phyloP scores from a whole-genome alignment of 2,329 filamentous ascomycete species.

The Hypoxylon sp. region DNA sequence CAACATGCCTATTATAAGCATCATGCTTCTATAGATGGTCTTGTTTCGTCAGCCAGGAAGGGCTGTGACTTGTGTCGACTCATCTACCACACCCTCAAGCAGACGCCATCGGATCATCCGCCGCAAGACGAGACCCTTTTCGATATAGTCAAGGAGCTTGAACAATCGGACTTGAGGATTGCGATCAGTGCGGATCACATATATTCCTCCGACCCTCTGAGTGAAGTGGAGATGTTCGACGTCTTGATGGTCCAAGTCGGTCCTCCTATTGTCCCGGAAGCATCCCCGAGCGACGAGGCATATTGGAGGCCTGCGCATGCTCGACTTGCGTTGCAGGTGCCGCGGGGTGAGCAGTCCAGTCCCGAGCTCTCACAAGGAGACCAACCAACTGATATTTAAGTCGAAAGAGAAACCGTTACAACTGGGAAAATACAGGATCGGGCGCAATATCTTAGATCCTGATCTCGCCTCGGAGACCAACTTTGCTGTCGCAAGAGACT shows the following conservation, averaged over 20 bases:
- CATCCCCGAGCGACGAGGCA: neutral
- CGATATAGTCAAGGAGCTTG: neutral
- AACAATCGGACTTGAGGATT: neutral
- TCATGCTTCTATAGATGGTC: neutral
- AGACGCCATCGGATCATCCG: neutral
- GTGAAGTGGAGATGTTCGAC: neutral
- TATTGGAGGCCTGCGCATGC: neutral
- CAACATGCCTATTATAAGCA: neutral
- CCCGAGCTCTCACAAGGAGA: neutral
- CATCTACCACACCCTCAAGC: neutral
- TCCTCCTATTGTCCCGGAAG: neutral
- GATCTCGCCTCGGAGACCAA: neutral
- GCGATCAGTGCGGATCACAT: neutral
- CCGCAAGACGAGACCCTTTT: neutral
- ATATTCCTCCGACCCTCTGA: neutral
- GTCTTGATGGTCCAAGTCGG: neutral
- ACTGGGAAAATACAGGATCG: neutral
- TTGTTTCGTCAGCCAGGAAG: neutral
- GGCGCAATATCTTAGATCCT: neutral
- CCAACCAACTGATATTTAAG: neutral
- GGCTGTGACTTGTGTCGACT: neutral
- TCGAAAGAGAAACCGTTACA: neutral
- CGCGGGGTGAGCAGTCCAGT: neutral
- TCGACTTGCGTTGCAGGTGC: neutral
- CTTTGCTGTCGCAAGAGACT: neutral